Base-by-base conservation (phyloP, 768 basidiomycete genomes). In the Suillus decipiens region DNA sequence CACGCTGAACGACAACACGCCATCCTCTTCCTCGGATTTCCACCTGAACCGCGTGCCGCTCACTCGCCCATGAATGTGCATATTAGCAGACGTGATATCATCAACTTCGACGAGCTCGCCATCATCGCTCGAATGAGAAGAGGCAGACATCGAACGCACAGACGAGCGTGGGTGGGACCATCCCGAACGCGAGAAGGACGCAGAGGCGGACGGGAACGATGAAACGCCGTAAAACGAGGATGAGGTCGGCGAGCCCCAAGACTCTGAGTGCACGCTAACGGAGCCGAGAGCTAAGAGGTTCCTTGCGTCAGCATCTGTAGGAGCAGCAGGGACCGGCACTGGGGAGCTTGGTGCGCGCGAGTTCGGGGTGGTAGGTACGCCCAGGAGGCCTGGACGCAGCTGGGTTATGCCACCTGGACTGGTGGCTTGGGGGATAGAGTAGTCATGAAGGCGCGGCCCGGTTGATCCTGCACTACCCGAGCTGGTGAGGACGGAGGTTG, bases 361-460 rank as follows among this genome's bases (percentile, higher is more conserved):
- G 31, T 64, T 59, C 37, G 31, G 56, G 28, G 64, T 37, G 1
- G 74, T 80, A 31, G 80, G 72, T 15, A 82, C 73, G 24, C 76
- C 78, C 31, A 89, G 72, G 11, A 82, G 67, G 34, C 87, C 87
- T 22, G 89, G 88, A 39, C 86, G 81, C 19, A 90, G 76, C 60
- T 86, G 86, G 5, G 86, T 86, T 47, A 87, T 78, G 14, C 79
- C 79, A 33, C 76, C 77, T 51, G 64, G 65, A 68, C 71, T 59
- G 1, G 56, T 47, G 15, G n/a, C 64, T 56, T 72, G 66, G 39
- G 84, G 80, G 59, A 89, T 73, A 45, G 86, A 70, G 69, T 88
- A 90, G 72, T 89, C 85, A 66, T 90, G 88, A 69, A 91, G 74
- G 50, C 85, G 82, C 3, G 90, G 88, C 1, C 87, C 86, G 12